Evolutionary conservation across 2,329 filamentous ascomycete species (phyloP).

Genomic region (Sarocladium oryzae): DNA sequence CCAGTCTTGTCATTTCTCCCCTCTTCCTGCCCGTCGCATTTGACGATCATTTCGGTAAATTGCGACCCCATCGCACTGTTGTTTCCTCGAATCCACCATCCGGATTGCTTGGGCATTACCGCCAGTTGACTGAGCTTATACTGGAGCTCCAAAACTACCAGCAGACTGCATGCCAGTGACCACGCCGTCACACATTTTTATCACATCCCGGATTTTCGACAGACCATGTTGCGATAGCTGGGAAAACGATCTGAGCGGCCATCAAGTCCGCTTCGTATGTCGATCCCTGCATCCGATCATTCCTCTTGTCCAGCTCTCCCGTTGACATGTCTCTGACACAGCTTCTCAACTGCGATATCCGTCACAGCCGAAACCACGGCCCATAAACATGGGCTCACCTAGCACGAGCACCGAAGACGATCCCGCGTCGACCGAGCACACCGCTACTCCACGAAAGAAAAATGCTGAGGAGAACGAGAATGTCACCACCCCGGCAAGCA

Average conservation of each 20-base stretch:
- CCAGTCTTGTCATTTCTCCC: no score
- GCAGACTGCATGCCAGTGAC: not conserved
- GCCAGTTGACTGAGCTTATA: no score
- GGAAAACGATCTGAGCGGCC: not conserved
- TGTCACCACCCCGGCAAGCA: slow-evolving; percentile 13
- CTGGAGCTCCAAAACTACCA: no score
- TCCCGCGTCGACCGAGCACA: slow-evolving; percentile 13
- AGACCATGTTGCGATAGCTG: slow-evolving; percentile 7
- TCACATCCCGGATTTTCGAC: not conserved
- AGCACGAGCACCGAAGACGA: slow-evolving; percentile 14
- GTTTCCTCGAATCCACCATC: no score
- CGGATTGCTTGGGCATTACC: no score
- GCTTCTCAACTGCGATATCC: not conserved
- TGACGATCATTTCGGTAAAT: no score
- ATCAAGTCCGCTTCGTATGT: slow-evolving; percentile 4
- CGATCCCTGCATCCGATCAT: not conserved
- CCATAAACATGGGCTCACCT: not conserved
- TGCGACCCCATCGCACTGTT: no score
- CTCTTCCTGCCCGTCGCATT: no score
- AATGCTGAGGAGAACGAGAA: slow-evolving; percentile 11
- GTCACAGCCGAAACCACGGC: not conserved
- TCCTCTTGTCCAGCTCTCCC: not conserved
- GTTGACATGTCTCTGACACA: slow-evolving; percentile 7
- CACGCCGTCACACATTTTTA: not conserved
- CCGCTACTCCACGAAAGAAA: not conserved